A percentile compares a stretch with the other conserved stretches of the same genome.
Evolutionary conservation across 2,329 filamentous ascomycete species (phyloP).

Genomic region (Fusarium sacchari): DNA sequence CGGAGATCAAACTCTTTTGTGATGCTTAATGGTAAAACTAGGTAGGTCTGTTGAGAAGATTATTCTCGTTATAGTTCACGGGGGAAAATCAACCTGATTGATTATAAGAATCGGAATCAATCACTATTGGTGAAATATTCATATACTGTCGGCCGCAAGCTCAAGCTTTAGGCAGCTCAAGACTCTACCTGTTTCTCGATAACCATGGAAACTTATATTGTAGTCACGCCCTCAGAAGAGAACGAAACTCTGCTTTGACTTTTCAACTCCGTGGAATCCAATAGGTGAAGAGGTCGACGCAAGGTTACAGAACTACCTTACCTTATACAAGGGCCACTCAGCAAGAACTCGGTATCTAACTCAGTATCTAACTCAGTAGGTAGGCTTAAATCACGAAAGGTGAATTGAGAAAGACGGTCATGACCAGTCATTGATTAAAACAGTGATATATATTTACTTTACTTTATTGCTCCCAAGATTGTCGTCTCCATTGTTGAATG

Average conservation of each 20-base stretch:
- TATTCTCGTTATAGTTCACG: neutral
- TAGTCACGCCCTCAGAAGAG: neutral
- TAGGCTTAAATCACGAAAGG: neutral
- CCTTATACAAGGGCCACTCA: neutral
- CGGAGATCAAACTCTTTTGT: neutral
- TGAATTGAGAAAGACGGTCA: neutral
- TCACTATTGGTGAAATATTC: neutral
- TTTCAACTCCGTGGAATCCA: neutral
- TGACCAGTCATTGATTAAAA: slow-evolving; percentile 37
- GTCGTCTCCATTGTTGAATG: slow-evolving; percentile 29
- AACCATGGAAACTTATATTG: neutral
- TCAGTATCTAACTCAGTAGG: neutral
- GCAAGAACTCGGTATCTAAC: neutral
- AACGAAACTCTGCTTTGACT: neutral
- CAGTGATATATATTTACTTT: slow-evolving; percentile 41
- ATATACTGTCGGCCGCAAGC: neutral
- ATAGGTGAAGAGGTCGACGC: neutral
- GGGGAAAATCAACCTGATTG: neutral
- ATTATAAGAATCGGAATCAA: neutral
- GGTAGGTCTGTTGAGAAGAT: neutral
- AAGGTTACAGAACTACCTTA: neutral
- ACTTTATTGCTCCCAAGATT: slow-evolving; percentile 9
- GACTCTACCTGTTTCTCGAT: neutral
- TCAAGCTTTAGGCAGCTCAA: neutral
- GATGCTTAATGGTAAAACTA: neutral